These are phyloP conservation scores for Cyclanthera cordifolia DNA, from an alignment of 306 rosid genomes.

Conservation along the genomic window DNA sequence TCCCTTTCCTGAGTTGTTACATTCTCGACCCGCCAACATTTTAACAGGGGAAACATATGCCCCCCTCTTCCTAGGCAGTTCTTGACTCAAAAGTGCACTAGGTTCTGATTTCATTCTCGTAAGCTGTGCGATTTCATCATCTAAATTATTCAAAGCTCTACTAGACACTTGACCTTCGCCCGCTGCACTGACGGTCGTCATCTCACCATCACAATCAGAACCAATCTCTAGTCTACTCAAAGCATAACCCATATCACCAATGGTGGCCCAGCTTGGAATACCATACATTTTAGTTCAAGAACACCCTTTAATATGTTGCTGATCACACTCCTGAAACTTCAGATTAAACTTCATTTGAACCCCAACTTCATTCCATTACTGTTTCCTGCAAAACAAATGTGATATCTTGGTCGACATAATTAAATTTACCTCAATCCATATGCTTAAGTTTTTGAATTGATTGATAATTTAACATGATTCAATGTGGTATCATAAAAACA, in stretches of 20 bases:
- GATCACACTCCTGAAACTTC: constrained; percentile 19
- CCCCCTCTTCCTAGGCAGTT: constrained; percentile 36
- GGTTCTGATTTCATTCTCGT: constrained; percentile 65
- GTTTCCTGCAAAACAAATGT: constrained; percentile 20
- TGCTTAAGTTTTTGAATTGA: too few relatives aligned
- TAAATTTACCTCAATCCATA: too few relatives aligned
- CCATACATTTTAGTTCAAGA: constrained; percentile 36
- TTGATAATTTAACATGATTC: too few relatives aligned
- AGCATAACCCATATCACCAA: constrained; percentile 69
- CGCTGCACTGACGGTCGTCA: constrained; percentile 22
- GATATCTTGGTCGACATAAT: too few relatives aligned
- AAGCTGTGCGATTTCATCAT: constrained; percentile 66
- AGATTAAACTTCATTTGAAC: constrained; percentile 27
- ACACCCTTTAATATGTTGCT: constrained; percentile 14
- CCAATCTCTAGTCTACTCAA: constrained; percentile 62
- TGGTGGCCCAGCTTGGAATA: constrained; percentile 19
- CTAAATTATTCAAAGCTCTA: constrained; percentile 27
- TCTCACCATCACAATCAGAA: constrained; percentile 34
- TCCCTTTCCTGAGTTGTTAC: constrained; percentile 70
- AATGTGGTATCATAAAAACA: too few relatives aligned
- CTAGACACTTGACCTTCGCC: constrained; percentile 26
- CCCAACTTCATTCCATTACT: constrained; percentile 4
- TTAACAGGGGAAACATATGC: constrained; percentile 68
- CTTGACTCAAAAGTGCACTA: constrained; percentile 35
- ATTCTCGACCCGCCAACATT: constrained; percentile 86